phyloP scores from a whole-genome alignment of 2,329 filamentous ascomycete genomes.

The Paraphaeosphaeria minitans region DNA sequence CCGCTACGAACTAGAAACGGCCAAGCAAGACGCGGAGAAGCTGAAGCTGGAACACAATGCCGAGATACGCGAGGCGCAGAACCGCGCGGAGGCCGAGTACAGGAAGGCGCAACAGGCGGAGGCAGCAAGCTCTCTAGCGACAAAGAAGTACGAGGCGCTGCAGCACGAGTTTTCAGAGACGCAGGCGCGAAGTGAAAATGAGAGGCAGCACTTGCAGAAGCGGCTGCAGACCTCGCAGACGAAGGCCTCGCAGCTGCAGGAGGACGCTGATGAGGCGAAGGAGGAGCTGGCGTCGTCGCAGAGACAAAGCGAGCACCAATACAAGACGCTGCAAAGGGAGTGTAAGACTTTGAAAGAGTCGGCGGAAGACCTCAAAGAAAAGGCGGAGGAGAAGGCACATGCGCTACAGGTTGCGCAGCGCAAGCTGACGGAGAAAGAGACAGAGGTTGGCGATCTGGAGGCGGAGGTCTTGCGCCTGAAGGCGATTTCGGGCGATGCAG shows the following conservation, averaged over 20 bases:
- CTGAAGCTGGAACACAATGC: conserved; percentile 77
- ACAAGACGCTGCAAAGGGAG: conserved; percentile 65
- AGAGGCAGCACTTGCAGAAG: conserved; percentile 61
- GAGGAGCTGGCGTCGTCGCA: conserved; percentile 73
- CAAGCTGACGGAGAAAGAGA: conserved; percentile 71
- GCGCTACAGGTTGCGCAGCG: conserved; percentile 67
- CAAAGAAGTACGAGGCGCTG: conserved; percentile 60
- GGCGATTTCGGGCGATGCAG: conserved; percentile 83
- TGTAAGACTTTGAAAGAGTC: conserved; percentile 63
- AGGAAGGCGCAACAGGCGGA: conserved; percentile 68
- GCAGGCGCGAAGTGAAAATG: conserved; percentile 60
- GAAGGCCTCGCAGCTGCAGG: conserved; percentile 73
- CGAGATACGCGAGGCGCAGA: conserved; percentile 78
- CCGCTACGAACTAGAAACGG: conserved; percentile 83
- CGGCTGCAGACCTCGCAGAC: conserved; percentile 65
- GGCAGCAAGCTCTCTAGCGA: conserved; percentile 55
- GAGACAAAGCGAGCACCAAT: conserved; percentile 66
- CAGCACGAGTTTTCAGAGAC: conserved; percentile 60
- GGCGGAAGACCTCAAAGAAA: conserved; percentile 65
- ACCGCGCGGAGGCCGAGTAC: conserved; percentile 84
- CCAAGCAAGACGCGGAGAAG: conserved; percentile 87
- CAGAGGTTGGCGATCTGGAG: conserved; percentile 74
- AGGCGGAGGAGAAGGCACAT: conserved; percentile 61
- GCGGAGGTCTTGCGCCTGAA: conserved; percentile 83
- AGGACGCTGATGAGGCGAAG: conserved; percentile 82